These are phyloP conservation scores for Multifurca ochricompacta DNA, from an alignment of 768 basidiomycete species.

Conservation along the genomic window DNA sequence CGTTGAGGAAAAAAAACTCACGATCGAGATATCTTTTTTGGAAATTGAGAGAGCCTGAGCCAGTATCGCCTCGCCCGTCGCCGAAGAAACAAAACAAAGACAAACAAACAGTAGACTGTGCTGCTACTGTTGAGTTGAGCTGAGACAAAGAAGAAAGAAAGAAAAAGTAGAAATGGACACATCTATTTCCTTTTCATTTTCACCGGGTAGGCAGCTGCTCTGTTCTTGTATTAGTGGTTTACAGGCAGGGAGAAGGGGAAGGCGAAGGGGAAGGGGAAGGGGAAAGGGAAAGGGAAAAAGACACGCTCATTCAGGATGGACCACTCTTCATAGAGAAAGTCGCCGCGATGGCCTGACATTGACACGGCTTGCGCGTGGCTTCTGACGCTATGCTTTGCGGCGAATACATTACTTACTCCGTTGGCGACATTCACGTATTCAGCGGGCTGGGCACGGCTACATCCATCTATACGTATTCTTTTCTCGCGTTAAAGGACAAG, in stretches of 20 bases:
- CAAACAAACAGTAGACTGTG: too few species aligned
- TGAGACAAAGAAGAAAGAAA: background rate
- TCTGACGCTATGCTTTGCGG: slow-evolving; percentile 1
- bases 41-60: background rate
- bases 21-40: slow-evolving; percentile 1
- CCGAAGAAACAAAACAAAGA: background rate
- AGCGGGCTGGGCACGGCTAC: background rate
- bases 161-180: background rate
- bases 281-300: background rate
- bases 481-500: slow-evolving; percentile 1
- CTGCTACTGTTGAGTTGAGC: too few species aligned
- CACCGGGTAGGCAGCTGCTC: too few species aligned
- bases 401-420: background rate
- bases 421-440: background rate
- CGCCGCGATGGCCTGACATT: background rate
- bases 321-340: background rate
- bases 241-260: slow-evolving; percentile 5
- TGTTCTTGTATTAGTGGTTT: too few species aligned
- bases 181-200: too few species aligned
- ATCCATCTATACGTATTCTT: slow-evolving; percentile 8
- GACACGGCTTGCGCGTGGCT: slow-evolving; percentile 2
- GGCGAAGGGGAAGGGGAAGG: slow-evolving; percentile 1
- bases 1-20: too few species aligned
- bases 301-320: slow-evolving; percentile 6
- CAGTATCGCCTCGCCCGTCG: background rate